Evolutionary conservation across 202 grass and related monocot species (phyloP).

Genomic region (Alloteropsis angusta): DNA sequence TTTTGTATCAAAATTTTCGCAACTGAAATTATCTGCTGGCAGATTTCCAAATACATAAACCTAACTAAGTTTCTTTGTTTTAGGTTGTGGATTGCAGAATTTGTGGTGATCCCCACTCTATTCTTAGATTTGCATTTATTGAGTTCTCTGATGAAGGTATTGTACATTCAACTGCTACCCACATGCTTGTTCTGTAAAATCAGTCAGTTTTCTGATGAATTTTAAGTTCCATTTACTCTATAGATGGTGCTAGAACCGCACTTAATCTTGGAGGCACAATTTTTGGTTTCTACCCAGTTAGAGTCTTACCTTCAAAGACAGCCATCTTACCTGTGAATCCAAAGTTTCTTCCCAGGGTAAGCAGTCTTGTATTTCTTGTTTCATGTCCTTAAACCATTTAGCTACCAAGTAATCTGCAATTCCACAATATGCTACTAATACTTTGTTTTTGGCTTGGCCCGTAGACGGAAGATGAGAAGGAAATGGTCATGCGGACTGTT

Average conservation of each 20-base stretch:
- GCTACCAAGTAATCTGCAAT: neutral
- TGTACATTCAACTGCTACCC: neutral
- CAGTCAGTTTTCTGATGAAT: constrained; percentile 9
- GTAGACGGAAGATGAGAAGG: constrained; percentile 82
- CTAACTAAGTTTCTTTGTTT: neutral
- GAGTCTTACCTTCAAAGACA: constrained; percentile 96
- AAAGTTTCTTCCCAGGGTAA: constrained; percentile 82
- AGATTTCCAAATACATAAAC: constrained; percentile 11
- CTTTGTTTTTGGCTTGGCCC: constrained; percentile 2
- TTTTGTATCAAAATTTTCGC: neutral
- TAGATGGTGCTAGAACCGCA: constrained; percentile 66
- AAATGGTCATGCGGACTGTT: constrained; percentile 86
- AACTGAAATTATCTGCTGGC: neutral
- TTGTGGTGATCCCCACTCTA: constrained; percentile 84
- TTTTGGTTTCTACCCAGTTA: constrained; percentile 84
- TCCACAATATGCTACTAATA: constrained; percentile 15
- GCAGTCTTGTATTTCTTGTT: constrained; percentile 2
- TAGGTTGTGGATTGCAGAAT: constrained; percentile 94
- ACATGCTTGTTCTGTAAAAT: neutral
- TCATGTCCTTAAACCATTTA: neutral
- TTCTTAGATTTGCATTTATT: constrained; percentile 95
- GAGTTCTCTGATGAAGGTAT: constrained; percentile 93
- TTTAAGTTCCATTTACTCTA: constrained; percentile 7
- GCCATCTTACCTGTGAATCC: constrained; percentile 97
- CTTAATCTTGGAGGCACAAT: constrained; percentile 75